Conservation (phyloP, 2,329 filamentous ascomycete genomes). For the Ceratocystis albifundus region DNA sequence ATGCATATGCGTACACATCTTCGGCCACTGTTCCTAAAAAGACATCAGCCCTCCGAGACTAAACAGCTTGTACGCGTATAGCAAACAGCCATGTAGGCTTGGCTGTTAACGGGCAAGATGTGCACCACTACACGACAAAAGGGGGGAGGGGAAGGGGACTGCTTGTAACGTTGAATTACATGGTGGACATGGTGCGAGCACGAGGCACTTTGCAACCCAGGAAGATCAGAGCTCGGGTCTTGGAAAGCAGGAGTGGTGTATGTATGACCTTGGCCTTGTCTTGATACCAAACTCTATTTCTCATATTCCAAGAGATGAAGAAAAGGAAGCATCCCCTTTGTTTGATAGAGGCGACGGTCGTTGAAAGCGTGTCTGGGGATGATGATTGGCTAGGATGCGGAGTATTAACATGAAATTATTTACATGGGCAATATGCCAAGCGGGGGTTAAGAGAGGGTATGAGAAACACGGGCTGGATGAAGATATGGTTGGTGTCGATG, state of each 20-base stretch:
- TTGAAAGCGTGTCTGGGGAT: not conserved
- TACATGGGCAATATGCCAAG: not conserved
- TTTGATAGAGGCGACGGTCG: not conserved
- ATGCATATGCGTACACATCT: not conserved
- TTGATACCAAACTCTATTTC: constrained; percentile 7
- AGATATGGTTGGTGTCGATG: not conserved
- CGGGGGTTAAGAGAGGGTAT: not conserved
- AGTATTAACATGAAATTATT: not conserved
- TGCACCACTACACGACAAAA: not conserved
- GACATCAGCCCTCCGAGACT: not conserved
- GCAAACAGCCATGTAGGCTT: not conserved
- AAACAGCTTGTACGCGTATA: not conserved
- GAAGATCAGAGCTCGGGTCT: not conserved
- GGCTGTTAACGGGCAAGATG: not conserved
- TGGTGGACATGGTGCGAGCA: not conserved
- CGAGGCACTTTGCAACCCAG: not conserved
- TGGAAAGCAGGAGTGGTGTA: not conserved
- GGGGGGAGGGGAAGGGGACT: not conserved
- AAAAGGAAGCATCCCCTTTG: not conserved
- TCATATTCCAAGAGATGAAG: not conserved
- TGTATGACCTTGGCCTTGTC: not conserved
- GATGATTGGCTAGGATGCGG: not conserved
- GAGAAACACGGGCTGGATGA: not conserved
- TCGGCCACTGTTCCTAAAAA: not conserved
- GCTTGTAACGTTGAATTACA: constrained; percentile 2